Percentiles rank a stretch among this genome's conserved stretches.
Evolutionary conservation across 2,329 filamentous ascomycete species (phyloP).

Genomic region (Fusarium ramigenum): DNA sequence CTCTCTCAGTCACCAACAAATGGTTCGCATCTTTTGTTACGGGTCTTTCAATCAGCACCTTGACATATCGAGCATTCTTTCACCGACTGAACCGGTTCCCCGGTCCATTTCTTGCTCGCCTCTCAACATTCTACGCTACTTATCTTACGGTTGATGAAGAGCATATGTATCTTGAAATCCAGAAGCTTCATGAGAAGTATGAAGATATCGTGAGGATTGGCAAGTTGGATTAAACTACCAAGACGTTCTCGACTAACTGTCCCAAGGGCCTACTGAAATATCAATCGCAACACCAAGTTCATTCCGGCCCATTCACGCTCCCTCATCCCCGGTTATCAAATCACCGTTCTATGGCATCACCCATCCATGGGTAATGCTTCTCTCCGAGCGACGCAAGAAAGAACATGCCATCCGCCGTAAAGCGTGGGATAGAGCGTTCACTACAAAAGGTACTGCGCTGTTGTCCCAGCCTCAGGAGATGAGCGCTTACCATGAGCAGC

Average conservation of each 20-base stretch:
- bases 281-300: constrained; percentile 27
- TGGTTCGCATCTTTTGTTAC: background rate
- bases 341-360: constrained; percentile 23
- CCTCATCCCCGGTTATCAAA: constrained; percentile 5
- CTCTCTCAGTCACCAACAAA: background rate
- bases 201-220: constrained; percentile 32
- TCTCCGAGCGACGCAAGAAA: background rate
- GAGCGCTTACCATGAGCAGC: background rate
- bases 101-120: constrained; percentile 11
- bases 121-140: constrained; percentile 9
- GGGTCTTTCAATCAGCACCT: constrained; percentile 2
- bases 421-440: constrained; percentile 30
- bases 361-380: constrained; percentile 9
- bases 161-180: constrained; percentile 16
- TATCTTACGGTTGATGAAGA: background rate
- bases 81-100: constrained; percentile 23
- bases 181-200: constrained; percentile 19
- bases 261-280: constrained; percentile 4
- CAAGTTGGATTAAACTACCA: rapidly evolving
- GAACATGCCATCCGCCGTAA: constrained; percentile 22
- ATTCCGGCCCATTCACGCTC: constrained; percentile 13
- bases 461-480: background rate
- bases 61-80: constrained; percentile 19
- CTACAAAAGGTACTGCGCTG: constrained; percentile 6
- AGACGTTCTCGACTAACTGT: rapidly evolving